Base-by-base conservation (phyloP, 139 green algal genomes). In the Chlamydomonas incerta region DNA sequence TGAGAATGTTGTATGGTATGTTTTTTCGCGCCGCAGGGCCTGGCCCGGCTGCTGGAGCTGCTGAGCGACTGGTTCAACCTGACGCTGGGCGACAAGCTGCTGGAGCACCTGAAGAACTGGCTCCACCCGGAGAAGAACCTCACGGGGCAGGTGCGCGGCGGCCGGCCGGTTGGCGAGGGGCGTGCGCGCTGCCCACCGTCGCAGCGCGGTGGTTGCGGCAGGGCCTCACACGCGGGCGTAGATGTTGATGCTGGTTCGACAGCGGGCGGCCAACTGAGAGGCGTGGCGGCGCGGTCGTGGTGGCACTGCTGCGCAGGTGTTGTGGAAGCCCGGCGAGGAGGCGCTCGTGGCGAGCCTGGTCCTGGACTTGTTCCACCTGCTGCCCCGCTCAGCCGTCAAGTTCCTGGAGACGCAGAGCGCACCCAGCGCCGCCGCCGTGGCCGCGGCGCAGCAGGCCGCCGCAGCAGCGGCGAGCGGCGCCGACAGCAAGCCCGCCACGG, bases 281-380 rank as follows among this genome's bases (percentile, higher is more conserved):
- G n/a, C n/a, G n/a, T n/a, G n/a, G n/a, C n/a, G n/a, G n/a, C n/a
- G n/a, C n/a, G n/a, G n/a, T n/a, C n/a, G n/a, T n/a, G n/a, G n/a
- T n/a, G n/a, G n/a, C n/a, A n/a, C n/a, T n/a, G n/a, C n/a, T 50
- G 41, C 65, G 28, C 33, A 66, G 33, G 60, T 72, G 37, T 60
- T 83, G 37, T 89, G 87, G 73, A 63, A 81, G 37, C 10, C 58
- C 67, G 96, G 95, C 31, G 95, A 99, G 63, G 97, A 99, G 89
- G 88, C 93, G 29, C 90, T 95, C 68, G 92, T 99, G 0, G 96
- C 96, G 2, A 95, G 95, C 5, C 92, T 93, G 33, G 95, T 98
- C 37, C 90, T 99, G 58, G 95, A 99, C 50, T 95, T 99, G 10
- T 99, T 99, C 89, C 97, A 99, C 87, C 94, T 97, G 79, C 93